A percentile compares a stretch with the other conserved stretches of the same genome.
Evolutionary conservation across 139 green algal genomes (phyloP).

Genomic region (Closterium sp.): DNA sequence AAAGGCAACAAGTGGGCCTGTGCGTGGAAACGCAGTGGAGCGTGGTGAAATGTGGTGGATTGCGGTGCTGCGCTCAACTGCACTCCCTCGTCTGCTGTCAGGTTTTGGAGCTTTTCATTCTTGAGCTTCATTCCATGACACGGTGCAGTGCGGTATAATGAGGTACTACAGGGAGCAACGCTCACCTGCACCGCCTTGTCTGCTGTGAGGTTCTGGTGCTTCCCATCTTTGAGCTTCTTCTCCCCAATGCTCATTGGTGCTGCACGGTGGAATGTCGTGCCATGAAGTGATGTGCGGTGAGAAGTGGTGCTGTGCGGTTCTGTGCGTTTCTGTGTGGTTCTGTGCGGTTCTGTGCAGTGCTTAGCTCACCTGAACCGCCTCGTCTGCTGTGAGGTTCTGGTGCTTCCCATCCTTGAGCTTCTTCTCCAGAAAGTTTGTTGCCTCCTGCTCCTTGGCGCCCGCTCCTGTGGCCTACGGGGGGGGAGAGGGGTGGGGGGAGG

Average conservation of each 20-base stretch:
- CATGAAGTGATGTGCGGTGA: neutral
- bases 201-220: neutral
- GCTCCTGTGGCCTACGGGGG: conserved; percentile 71
- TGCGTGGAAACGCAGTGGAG: conserved; percentile 54
- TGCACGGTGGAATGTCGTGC: neutral
- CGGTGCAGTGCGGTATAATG: too few relatives aligned
- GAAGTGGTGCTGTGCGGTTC: neutral
- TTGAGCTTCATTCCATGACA: too few relatives aligned
- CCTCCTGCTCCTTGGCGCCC: conserved; percentile 95
- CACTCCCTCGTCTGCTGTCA: too few relatives aligned
- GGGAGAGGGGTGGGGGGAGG: too few relatives aligned
- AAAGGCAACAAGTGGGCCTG: conserved; percentile 58
- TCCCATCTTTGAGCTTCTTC: conserved; percentile 28
- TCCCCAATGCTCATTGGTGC: too few relatives aligned
- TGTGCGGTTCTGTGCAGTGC: too few relatives aligned
- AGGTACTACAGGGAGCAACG: neutral
- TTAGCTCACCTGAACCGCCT: neutral
- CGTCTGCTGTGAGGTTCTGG: neutral
- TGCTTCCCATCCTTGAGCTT: conserved; percentile 70
- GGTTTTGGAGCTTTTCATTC: too few relatives aligned
- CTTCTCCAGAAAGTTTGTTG: conserved; percentile 82
- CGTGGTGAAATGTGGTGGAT: too few relatives aligned
- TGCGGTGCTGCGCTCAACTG: too few relatives aligned
- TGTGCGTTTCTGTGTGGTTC: too few relatives aligned
- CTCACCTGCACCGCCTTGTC: conserved; percentile 44